phyloP scores from a whole-genome alignment of 345 rosid genomes.

The Moricandia moricandioides region DNA sequence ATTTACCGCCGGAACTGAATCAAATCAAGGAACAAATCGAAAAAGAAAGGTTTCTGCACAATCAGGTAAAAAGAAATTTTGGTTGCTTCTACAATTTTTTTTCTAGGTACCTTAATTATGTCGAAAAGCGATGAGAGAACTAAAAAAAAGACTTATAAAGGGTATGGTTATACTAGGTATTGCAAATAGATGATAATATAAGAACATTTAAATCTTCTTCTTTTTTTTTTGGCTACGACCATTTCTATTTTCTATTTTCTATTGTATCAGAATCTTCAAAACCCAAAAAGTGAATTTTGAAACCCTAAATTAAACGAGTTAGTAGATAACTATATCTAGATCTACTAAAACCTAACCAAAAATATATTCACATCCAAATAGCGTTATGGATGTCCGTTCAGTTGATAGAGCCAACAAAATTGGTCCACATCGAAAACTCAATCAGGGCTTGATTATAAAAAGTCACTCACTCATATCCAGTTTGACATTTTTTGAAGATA shows the following conservation, averaged over 20 bases:
- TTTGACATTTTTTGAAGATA: not conserved
- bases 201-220: not conserved
- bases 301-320: not conserved
- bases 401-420: not conserved
- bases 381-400: not conserved
- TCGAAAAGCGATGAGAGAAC: not conserved
- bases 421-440: not conserved
- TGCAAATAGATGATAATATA: not conserved
- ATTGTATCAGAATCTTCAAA: not conserved
- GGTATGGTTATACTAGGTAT: not conserved
- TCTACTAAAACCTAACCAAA: not conserved
- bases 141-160: not conserved
- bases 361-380: not conserved
- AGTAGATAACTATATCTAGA: not conserved
- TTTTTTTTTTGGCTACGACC: not conserved
- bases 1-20: conserved; percentile 50
- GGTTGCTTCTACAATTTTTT: not conserved
- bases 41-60: conserved; percentile 47
- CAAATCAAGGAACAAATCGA: conserved; percentile 65
- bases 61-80: conserved; percentile 37
- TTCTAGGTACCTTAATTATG: not conserved
- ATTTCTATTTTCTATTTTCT: no score
- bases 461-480: not conserved
- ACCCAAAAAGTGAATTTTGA: not conserved
- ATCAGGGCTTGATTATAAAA: not conserved